phyloP scores from a whole-genome alignment of 1,284 basidiomycete species.

The Marasmius tenuissimus region DNA sequence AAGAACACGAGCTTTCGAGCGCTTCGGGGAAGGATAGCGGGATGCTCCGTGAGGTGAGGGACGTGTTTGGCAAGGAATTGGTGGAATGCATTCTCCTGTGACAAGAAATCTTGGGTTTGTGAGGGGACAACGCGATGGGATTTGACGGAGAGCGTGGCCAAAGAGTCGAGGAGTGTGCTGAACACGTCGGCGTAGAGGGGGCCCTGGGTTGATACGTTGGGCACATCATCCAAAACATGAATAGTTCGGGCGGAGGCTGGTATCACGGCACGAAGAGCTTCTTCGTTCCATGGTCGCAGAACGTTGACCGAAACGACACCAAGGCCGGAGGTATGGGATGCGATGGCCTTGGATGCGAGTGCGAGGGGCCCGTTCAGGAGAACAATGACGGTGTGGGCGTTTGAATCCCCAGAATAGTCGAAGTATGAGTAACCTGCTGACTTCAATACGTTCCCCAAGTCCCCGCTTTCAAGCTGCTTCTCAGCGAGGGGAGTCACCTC shows the following conservation, averaged over 20 bases:
- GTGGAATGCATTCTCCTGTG: slow-evolving; percentile 41
- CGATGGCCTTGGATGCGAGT: slow-evolving; percentile 52
- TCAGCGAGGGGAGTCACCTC: slow-evolving; percentile 34
- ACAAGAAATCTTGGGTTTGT: slow-evolving; percentile 53
- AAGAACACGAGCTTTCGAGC: slow-evolving; percentile 65
- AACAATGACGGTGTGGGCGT: slow-evolving; percentile 60
- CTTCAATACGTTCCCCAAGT: slow-evolving; percentile 48
- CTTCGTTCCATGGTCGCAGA: slow-evolving; percentile 74
- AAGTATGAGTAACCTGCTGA: slow-evolving; percentile 63
- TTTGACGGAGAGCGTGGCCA: slow-evolving; percentile 46
- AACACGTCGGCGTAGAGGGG: slow-evolving; percentile 75
- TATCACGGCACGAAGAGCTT: slow-evolving; percentile 54
- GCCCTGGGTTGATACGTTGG: slow-evolving; percentile 60
- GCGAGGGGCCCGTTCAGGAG: slow-evolving; percentile 73
- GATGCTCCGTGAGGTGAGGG: slow-evolving; percentile 18
- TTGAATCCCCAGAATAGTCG: slow-evolving; percentile 63
- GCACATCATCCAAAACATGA: slow-evolving; percentile 77
- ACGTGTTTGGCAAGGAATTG: slow-evolving; percentile 41
- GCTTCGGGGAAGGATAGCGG: slow-evolving; percentile 24
- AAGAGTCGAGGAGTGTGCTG: slow-evolving; percentile 50
- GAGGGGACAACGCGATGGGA: slow-evolving; percentile 59
- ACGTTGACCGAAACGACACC: slow-evolving; percentile 72
- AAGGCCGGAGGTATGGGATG: slow-evolving; percentile 44
- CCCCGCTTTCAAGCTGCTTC: slow-evolving; percentile 27
- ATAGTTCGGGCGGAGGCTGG: slow-evolving; percentile 58